Evolutionary conservation across 441 rosid genomes (phyloP).

Genomic region (Adansonia gregorii): DNA sequence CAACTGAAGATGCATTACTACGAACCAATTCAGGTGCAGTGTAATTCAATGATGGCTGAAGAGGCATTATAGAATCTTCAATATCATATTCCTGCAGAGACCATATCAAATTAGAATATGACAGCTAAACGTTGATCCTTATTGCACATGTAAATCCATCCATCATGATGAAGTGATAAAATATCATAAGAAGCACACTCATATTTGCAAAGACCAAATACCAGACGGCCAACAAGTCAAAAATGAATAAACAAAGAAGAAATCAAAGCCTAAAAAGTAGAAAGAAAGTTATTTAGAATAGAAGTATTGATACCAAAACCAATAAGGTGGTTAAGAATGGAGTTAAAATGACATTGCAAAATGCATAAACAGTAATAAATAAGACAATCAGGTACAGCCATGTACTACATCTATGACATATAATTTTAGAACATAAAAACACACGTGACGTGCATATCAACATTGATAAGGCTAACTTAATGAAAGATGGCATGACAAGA

Average conservation of each 20-base stretch:
- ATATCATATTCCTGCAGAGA: conserved; percentile 85
- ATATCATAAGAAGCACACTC: neutral
- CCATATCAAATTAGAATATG: conserved; percentile 29
- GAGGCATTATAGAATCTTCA: conserved; percentile 86
- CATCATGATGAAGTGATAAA: conserved; percentile 3
- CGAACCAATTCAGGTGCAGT: conserved; percentile 94
- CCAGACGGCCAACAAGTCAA: conserved; percentile 12
- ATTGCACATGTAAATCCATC: conserved; percentile 1
- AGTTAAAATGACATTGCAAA: neutral
- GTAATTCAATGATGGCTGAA: conserved; percentile 90
- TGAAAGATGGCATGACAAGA: neutral
- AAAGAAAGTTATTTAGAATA: neutral
- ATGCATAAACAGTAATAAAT: neutral
- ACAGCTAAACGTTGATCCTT: conserved; percentile 19
- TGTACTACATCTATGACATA: neutral
- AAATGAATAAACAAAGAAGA: neutral
- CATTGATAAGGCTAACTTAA: neutral
- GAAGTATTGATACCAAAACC: neutral
- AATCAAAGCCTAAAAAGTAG: neutral
- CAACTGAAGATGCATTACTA: conserved; percentile 67
- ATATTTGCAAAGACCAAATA: neutral
- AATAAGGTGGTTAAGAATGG: neutral
- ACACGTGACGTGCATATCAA: neutral
- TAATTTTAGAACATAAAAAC: neutral
- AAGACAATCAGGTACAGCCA: neutral